Evolutionary conservation across 176 grass and related monocot species (phyloP).

Genomic region (Oryza longistaminata): DNA sequence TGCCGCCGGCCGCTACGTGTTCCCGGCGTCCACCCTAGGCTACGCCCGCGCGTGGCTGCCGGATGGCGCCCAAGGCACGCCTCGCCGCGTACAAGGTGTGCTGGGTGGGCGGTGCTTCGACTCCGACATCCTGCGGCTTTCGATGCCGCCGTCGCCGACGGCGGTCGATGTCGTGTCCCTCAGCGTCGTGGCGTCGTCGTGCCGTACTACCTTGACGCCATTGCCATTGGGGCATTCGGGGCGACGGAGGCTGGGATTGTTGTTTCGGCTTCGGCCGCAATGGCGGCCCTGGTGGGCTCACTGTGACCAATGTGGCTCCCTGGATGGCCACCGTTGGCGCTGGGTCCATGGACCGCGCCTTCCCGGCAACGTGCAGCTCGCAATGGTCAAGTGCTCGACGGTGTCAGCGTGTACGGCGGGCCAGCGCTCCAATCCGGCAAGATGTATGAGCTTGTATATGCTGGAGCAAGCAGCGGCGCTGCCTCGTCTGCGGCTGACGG

Average conservation of each 20-base stretch:
- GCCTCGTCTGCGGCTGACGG: conserved; percentile 49
- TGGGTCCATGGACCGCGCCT: conserved; percentile 91
- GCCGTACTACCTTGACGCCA: conserved; percentile 89
- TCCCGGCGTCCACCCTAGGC: conserved; percentile 89
- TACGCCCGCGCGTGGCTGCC: conserved; percentile 79
- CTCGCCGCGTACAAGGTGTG: conserved; percentile 93
- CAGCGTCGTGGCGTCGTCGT: conserved; percentile 84
- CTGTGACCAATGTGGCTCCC: conserved; percentile 85
- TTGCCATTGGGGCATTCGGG: conserved; percentile 84
- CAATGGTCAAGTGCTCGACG: conserved; percentile 65
- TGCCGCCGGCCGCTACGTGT: conserved; percentile 86
- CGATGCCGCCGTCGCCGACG: conserved; percentile 80
- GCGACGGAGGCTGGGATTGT: conserved; percentile 84
- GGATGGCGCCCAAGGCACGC: conserved; percentile 96
- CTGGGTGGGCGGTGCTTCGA: conserved; percentile 89
- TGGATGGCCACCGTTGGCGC: conserved; percentile 92
- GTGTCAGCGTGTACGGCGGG: conserved; percentile 81
- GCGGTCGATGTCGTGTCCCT: conserved; percentile 84
- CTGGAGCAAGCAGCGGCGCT: conserved; percentile 39
- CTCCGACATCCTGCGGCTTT: conserved; percentile 94
- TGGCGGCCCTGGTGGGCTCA: conserved; percentile 82
- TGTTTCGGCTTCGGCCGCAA: conserved; percentile 84
- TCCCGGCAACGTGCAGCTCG: conserved; percentile 86
- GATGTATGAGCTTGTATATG: conserved; percentile 74
- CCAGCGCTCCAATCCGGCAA: conserved; percentile 57